Percentiles rank a stretch among this genome's conserved stretches.
These are phyloP conservation scores for Fragilaria radians DNA, from an alignment of 108 stramenopile species.

Conservation along the genomic window DNA sequence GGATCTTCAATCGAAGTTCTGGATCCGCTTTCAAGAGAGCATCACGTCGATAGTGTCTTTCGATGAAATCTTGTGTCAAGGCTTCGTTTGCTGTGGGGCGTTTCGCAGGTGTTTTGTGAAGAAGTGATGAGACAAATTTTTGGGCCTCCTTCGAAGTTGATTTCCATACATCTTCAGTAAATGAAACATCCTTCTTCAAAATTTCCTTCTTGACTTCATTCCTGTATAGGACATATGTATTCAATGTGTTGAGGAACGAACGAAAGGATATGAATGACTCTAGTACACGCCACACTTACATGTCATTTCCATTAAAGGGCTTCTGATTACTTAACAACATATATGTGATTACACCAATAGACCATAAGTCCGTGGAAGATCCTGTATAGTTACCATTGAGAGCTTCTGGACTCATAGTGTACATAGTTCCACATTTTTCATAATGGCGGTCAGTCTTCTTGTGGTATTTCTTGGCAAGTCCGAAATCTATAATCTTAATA, in stretches of 20 bases:
- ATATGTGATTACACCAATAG: too few species aligned
- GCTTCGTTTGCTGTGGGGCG: too few species aligned
- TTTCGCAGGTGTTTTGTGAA: too few species aligned
- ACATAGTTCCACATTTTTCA: slow-evolving; percentile 64
- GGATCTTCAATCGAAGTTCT: too few species aligned
- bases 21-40: slow-evolving; percentile 29
- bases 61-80: too few species aligned
- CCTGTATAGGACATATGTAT: too few species aligned
- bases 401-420: slow-evolving; percentile 78
- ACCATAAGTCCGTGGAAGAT: too few species aligned
- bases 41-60: slow-evolving; percentile 22
- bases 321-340: too few species aligned
- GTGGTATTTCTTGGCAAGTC: slow-evolving; percentile 54
- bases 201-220: slow-evolving; percentile 29
- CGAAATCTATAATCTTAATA: too few species aligned
- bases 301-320: slow-evolving; percentile 52
- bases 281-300: slow-evolving; percentile 42
- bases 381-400: slow-evolving; percentile 62
- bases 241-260: too few species aligned
- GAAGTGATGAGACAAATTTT: slow-evolving; percentile 60
- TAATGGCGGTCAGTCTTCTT: slow-evolving; percentile 17
- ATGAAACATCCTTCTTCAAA: slow-evolving; percentile 24
- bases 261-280: too few species aligned
- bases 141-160: slow-evolving; percentile 50
- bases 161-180: slow-evolving; percentile 32